These are phyloP conservation scores for Calonectria hawksworthii DNA, from an alignment of 2,329 filamentous ascomycete genomes.

Conservation along the genomic window DNA sequence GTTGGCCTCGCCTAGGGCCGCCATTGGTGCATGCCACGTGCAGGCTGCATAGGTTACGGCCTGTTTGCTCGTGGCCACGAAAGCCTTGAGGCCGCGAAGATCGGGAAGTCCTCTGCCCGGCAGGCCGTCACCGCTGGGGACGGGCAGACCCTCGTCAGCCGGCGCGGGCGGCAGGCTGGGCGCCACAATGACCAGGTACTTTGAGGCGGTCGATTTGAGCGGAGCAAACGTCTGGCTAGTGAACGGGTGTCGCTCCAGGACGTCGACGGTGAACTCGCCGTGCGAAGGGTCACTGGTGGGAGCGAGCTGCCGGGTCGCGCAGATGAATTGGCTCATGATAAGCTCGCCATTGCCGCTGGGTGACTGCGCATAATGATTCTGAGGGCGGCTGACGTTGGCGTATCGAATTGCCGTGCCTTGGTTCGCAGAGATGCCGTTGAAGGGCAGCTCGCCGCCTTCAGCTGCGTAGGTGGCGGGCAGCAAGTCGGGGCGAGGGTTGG, in stretches of 20 bases:
- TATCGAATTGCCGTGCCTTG: conserved; percentile 93
- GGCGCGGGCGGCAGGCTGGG: conserved; percentile 72
- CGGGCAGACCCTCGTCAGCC: conserved; percentile 44
- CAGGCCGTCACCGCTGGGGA: conserved; percentile 55
- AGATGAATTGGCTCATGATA: conserved; percentile 91
- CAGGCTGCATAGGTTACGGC: conserved; percentile 93
- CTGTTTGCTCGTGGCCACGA: conserved; percentile 82
- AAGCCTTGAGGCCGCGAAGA: conserved; percentile 77
- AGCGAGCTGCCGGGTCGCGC: conserved; percentile 59
- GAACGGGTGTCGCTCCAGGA: conserved; percentile 93
- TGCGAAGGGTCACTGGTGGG: conserved; percentile 25
- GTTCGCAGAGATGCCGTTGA: conserved; percentile 76
- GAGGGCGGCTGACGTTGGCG: conserved; percentile 80
- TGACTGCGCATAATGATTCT: conserved; percentile 77
- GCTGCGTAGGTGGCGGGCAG: conserved; percentile 63
- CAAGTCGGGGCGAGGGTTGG: conserved; percentile 75
- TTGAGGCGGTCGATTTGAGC: conserved; percentile 65
- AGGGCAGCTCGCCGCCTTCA: conserved; percentile 53
- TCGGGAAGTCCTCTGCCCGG: conserved; percentile 80
- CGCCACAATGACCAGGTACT: conserved; percentile 90
- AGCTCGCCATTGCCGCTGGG: conserved; percentile 69
- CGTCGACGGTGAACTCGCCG: conserved; percentile 69
- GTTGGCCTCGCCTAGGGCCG: conserved; percentile 75
- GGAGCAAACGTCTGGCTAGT: conserved; percentile 96
- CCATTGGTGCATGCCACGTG: conserved; percentile 98